Conservation (phyloP, 345 rosid genomes). For the Chamaenerion angustifolium region DNA sequence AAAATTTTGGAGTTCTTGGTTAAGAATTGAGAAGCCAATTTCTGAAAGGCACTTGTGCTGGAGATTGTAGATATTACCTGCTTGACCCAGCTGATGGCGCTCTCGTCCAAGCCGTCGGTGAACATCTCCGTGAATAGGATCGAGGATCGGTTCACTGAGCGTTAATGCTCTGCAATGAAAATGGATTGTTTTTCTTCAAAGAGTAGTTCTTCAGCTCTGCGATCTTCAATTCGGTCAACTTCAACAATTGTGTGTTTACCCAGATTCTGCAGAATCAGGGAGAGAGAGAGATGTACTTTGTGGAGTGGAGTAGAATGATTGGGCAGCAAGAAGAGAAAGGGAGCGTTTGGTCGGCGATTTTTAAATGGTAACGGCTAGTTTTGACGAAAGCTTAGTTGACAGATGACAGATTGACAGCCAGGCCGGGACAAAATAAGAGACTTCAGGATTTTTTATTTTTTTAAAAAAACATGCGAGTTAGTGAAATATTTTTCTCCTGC, state of each 20-base stretch:
- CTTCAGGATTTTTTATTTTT: no score
- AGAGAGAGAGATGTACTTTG: conserved; percentile 4
- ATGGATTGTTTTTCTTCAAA: no score
- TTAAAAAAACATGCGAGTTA: no score
- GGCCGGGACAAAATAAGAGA: no score
- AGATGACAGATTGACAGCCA: no score
- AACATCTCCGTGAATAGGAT: conserved; percentile 20
- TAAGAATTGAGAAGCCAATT: not conserved
- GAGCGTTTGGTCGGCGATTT: not conserved
- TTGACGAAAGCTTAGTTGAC: conserved; percentile 6
- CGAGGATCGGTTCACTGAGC: not conserved
- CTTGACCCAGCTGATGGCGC: conserved; percentile 67
- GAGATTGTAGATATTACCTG: conserved; percentile 19
- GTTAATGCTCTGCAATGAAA: no score
- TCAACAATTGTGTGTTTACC: no score
- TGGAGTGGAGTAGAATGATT: conserved; percentile 1
- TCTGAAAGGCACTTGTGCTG: no score
- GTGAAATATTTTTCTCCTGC: no score
- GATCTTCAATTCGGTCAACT: no score
- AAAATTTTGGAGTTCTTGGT: not conserved
- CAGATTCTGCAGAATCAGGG: not conserved
- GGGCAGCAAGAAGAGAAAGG: not conserved
- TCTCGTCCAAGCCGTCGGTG: conserved; percentile 56
- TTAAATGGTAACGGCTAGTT: conserved; percentile 61
- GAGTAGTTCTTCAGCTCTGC: no score